Evolutionary conservation across 768 basidiomycete genomes (phyloP).

Genomic region (Chalciporus piperatus): DNA sequence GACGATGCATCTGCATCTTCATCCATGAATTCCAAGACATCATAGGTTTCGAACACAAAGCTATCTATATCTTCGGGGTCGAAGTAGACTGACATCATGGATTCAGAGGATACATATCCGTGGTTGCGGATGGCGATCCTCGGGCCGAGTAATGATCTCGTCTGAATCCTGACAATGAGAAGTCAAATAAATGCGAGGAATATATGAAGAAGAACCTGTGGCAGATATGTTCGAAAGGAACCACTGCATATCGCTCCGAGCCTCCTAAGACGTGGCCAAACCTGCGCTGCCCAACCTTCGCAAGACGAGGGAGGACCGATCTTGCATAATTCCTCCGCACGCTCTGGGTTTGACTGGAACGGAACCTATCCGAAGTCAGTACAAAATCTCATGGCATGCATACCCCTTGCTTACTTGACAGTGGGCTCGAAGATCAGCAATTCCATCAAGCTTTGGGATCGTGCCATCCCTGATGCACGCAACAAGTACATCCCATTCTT

Average conservation of each 20-base stretch:
- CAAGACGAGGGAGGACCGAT: conserved; percentile 13
- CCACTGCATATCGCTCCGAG: conserved; percentile 12
- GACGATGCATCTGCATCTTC: background rate
- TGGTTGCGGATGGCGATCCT: conserved; percentile 5
- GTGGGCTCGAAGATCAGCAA: conserved; percentile 4
- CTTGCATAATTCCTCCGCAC: conserved; percentile 12
- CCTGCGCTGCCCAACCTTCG: conserved; percentile 12
- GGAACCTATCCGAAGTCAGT: background rate
- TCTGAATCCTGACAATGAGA: background rate
- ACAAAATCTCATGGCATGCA: background rate
- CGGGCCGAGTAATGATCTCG: conserved; percentile 10
- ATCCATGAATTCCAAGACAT: conserved; percentile 7
- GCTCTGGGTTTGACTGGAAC: conserved; percentile 4
- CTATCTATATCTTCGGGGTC: conserved; percentile 4
- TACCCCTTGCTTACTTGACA: conserved; percentile 6
- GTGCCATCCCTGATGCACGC: conserved; percentile 6
- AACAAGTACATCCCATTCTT: conserved; percentile 9
- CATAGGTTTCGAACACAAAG: conserved; percentile 9
- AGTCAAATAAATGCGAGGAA: too few species aligned
- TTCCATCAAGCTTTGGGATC: conserved; percentile 14
- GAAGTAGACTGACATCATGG: background rate
- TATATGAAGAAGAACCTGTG: background rate
- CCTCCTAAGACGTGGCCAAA: conserved; percentile 13
- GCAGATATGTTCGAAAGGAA: conserved; percentile 8
- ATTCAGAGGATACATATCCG: conserved; percentile 12